Evolutionary conservation across 805 yeast species (phyloP).

Genomic region (Lachancea waltii): DNA sequence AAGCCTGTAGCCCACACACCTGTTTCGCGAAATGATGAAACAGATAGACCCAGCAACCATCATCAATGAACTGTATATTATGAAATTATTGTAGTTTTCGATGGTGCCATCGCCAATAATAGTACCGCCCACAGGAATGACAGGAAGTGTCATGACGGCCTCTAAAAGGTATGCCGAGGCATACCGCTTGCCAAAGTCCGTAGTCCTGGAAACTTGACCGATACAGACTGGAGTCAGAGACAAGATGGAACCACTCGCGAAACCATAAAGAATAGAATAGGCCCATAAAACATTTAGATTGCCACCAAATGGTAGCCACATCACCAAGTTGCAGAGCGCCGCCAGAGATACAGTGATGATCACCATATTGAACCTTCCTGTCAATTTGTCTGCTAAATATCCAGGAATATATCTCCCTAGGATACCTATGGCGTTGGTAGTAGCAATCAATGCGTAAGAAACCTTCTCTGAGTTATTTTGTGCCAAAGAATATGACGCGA

Average conservation of each 20-base stretch:
- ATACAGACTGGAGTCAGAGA: slow-evolving; percentile 56
- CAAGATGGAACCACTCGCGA: slow-evolving; percentile 49
- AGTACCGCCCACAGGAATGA: slow-evolving; percentile 46
- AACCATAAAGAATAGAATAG: slow-evolving; percentile 47
- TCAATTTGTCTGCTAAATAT: slow-evolving; percentile 36
- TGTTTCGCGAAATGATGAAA: slow-evolving; percentile 38
- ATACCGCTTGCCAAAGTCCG: slow-evolving; percentile 49
- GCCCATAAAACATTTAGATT: slow-evolving; percentile 35
- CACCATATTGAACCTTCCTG: slow-evolving; percentile 51
- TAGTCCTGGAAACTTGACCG: slow-evolving; percentile 51
- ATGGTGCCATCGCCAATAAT: slow-evolving; percentile 34
- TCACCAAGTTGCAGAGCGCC: slow-evolving; percentile 31
- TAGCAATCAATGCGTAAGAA: slow-evolving; percentile 43
- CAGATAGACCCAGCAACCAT: slow-evolving; percentile 34
- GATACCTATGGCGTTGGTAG: slow-evolving; percentile 42
- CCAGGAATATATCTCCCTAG: slow-evolving; percentile 43
- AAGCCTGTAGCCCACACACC: slow-evolving; percentile 39
- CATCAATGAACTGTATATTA: slow-evolving; percentile 39
- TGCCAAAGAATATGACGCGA: slow-evolving; percentile 47
- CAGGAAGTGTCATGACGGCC: slow-evolving; percentile 43
- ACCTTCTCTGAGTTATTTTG: slow-evolving; percentile 42
- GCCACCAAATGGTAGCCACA: slow-evolving; percentile 42
- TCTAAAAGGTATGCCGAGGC: slow-evolving; percentile 54
- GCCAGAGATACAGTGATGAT: slow-evolving; percentile 34
- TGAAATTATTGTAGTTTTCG: slow-evolving; percentile 37